Base-by-base conservation (phyloP, 805 yeast species). In the Ogataea ganodermae region DNA sequence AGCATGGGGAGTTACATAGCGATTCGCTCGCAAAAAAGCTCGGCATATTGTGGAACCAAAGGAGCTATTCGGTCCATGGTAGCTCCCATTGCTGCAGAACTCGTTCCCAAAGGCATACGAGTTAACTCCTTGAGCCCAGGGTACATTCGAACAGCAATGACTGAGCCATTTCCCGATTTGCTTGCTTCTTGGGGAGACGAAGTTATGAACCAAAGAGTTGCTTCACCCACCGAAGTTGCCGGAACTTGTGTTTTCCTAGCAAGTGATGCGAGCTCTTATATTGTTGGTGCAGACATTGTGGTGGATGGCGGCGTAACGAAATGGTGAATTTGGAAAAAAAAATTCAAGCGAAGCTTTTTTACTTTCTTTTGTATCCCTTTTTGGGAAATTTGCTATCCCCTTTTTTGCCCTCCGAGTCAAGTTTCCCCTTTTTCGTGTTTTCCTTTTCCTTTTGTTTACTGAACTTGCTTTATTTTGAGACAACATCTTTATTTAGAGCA, bases 161-260 rank as follows among this genome's bases (percentile, higher is more conserved):
- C 66, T n/a, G 65, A 57, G 45, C 60, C 60, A 35, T 59, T 66
- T 18, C 62, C 64, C 18, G 43, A 48, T 12, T 41, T 44, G 23
- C 43, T 46, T 23, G 57, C 57, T 16, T 56, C 58, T 39, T 67
- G 70, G 72, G 62, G 61, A 60, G 47, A 46, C n/a, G 42, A 63
- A 35, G 58, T 60, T 16, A 80, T 80, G 51, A 65, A 69, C 66
- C 78, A 77, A 14, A 68, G 79, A 60, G 79, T 75, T 57, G 80
- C 75, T 14, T 57, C 58, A 26, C 75, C 78, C 33, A 69, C 71
- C 49, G 81, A 77, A 54, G 67, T 77, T 49, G 77, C 70, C 14
- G 80, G 81, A 37, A 79, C 80, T n/a, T 76, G 74, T 60, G 64
- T 77, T 42, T 76, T 74, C 62, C 69, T 77, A 55, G 81, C 79